Base-by-base conservation (phyloP, 2,329 filamentous ascomycete species). In the Balansia obtecta region DNA sequence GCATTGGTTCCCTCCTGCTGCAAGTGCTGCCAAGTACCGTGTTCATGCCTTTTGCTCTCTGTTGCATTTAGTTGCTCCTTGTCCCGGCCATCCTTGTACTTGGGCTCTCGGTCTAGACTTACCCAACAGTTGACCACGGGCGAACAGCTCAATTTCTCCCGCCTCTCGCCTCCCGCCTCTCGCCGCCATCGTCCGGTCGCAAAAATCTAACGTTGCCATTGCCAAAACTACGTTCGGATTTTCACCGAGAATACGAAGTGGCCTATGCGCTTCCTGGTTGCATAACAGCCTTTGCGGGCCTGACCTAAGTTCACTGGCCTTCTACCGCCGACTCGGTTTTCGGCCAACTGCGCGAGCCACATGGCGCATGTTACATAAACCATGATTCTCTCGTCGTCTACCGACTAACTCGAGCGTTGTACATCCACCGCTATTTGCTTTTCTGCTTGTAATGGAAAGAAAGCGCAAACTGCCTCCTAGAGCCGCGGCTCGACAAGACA, bases 401-500 rank as follows among this genome's bases (percentile, higher is more conserved):
- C 47, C 53, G 52, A 49, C 42, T 53, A 18, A 50, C 22, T 22
- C 34, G 12, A 52, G 22, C 9, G 15, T 50, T 49, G 18, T 16
- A 45, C 22, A 16, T 37, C 39, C 32, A 46, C 51, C 16, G 39
- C 39, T 20, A 15, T 20, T 34, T 45, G 39, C n/a, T 39, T 18
- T 37, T 16, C 18, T 13, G 15, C 20, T 32, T 52, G 55, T 38
- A 45, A 83, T 83, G 79, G 80, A 84, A 68, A 76, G 71, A 63
- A 83, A 83, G 69, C 74, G 80, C 62, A 84, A 82, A 68, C 67
- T 83, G 53, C 80, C 80, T 20, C 73, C 80, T 41, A 75, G 81
- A 61, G 77, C 78, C 49, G 75, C 79, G 43, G 77, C 80, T 56
- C 74, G 80, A 56, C 71, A 72, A 52, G 81, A 84, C 49, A 85